Conservation (phyloP, 2,329 filamentous ascomycete species). For the Phaeophleospora eucalypticola region DNA sequence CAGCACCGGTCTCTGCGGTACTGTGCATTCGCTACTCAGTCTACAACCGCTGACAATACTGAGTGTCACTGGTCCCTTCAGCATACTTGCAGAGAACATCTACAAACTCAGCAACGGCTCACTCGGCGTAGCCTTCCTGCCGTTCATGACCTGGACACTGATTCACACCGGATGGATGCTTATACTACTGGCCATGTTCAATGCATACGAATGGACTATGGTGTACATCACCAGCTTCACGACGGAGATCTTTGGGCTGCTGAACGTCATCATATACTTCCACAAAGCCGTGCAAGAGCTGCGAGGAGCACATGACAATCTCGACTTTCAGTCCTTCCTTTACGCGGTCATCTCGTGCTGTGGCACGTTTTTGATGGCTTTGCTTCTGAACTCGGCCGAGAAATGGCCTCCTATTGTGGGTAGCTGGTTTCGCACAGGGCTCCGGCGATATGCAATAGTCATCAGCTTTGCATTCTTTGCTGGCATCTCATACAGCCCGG, state of each 20-base stretch:
- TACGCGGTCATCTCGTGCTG: constrained; percentile 60
- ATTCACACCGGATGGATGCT: constrained; percentile 65
- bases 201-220: constrained; percentile 68
- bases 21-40: constrained; percentile 59
- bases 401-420: too few species aligned
- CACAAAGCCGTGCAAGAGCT: constrained; percentile 64
- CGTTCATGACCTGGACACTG: constrained; percentile 64
- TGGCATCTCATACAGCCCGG: constrained; percentile 59
- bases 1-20: constrained; percentile 60
- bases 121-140: constrained; percentile 59
- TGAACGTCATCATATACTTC: constrained; percentile 66
- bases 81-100: constrained; percentile 63
- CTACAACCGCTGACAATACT: constrained; percentile 63
- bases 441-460: too few species aligned
- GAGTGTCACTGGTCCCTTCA: constrained; percentile 63
- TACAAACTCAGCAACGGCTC: constrained; percentile 54
- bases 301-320: constrained; percentile 52
- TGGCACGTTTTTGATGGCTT: too few species aligned
- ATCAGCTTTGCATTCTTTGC: too few species aligned
- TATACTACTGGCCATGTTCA: constrained; percentile 60
- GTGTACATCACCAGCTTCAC: constrained; percentile 64
- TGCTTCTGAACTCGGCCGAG: too few species aligned
- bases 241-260: constrained; percentile 62
- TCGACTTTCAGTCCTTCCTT: constrained; percentile 60
- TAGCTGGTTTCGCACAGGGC: too few species aligned